Evolutionary conservation across 1,284 basidiomycete species (phyloP).

Genomic region (Sutorius eximius): DNA sequence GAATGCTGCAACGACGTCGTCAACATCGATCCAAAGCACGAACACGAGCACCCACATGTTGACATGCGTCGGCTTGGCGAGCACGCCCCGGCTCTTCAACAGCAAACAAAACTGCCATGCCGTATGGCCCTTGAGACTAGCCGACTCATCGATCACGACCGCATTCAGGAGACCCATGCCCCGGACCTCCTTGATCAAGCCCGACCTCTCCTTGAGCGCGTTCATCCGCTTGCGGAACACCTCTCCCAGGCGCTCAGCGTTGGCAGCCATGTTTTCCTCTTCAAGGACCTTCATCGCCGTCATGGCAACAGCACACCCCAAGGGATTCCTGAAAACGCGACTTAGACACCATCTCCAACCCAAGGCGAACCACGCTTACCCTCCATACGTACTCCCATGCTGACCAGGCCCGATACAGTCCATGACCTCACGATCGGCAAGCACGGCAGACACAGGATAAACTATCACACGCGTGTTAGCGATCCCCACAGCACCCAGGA

Average conservation of each 20-base stretch:
- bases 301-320: constrained; percentile 93
- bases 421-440: constrained; percentile 90
- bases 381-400: constrained; percentile 96
- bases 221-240: constrained; percentile 73
- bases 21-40: constrained; percentile 4
- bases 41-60: constrained; percentile 69
- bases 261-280: constrained; percentile 81
- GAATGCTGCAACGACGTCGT: constrained; percentile 58
- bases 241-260: constrained; percentile 79
- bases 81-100: constrained; percentile 85
- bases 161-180: constrained; percentile 92
- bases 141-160: constrained; percentile 87
- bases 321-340: constrained; percentile 69
- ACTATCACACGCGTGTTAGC: constrained; percentile 47
- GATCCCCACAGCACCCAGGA: constrained; percentile 1
- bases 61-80: constrained; percentile 95
- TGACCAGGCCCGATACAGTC: constrained; percentile 95
- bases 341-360: background rate
- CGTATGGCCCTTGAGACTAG: constrained; percentile 73
- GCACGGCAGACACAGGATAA: constrained; percentile 94
- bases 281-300: constrained; percentile 88
- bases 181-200: constrained; percentile 73
- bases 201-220: constrained; percentile 57
- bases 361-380: constrained; percentile 46
- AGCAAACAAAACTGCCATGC: constrained; percentile 97